Percentiles rank a stretch among this genome's conserved stretches.
Conservation (phyloP, 805 yeast genomes). For the Pichia cabralensis region DNA sequence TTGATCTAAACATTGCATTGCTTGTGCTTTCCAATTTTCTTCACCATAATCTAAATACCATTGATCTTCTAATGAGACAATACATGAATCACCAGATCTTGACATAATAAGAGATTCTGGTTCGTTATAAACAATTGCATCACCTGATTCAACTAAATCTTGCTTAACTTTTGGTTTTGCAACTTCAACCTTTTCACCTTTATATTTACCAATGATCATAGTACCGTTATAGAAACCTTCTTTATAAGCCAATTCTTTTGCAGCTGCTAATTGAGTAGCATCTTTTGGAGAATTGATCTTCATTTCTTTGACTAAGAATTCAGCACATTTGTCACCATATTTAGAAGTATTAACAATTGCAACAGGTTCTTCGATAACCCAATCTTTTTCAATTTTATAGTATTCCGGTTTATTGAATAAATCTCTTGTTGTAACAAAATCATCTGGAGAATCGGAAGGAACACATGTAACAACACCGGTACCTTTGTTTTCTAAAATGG, state of each 20-base stretch:
- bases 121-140: constrained; percentile 86
- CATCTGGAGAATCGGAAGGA: constrained; percentile 99
- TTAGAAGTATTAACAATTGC: constrained; percentile 72
- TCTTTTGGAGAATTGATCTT: constrained; percentile 96
- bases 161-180: constrained; percentile 84
- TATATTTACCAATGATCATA: constrained; percentile 70
- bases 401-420: constrained; percentile 83
- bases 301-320: constrained; percentile 68
- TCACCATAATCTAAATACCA: constrained; percentile 99
- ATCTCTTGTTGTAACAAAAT: constrained; percentile 78
- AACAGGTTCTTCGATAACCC: constrained; percentile 70
- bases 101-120: constrained; percentile 88
- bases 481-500: constrained; percentile 90
- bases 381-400: constrained; percentile 72
- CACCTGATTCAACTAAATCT: constrained; percentile 66
- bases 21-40: constrained; percentile 73
- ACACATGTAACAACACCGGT: constrained; percentile 99
- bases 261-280: constrained; percentile 72
- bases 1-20: constrained; percentile 62
- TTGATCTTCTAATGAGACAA: constrained; percentile 95
- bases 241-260: constrained; percentile 91
- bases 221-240: constrained; percentile 92
- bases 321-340: constrained; percentile 86
- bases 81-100: constrained; percentile 94
- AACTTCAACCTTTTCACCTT: constrained; percentile 80